Evolutionary conservation across 2,329 filamentous ascomycete species (phyloP).

Genomic region (Hypoxylon sp.): DNA sequence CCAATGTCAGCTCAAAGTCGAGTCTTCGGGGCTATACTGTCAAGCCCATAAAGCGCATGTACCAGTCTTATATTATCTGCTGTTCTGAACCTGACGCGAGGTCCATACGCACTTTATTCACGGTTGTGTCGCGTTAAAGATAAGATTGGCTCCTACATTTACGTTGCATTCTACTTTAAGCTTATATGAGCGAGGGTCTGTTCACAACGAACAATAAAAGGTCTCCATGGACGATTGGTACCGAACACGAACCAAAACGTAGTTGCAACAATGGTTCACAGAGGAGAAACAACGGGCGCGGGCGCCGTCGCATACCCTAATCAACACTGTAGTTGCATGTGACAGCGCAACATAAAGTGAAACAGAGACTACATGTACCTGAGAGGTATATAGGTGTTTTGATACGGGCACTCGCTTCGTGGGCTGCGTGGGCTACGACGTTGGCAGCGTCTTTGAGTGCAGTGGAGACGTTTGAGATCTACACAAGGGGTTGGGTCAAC

Average conservation of each 20-base stretch:
- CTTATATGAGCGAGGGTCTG: conserved; percentile 29
- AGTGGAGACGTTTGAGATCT: conserved; percentile 29
- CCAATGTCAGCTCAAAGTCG: not conserved
- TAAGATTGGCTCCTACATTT: conserved; percentile 3
- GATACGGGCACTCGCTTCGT: conserved; percentile 14
- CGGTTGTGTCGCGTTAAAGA: conserved; percentile 12
- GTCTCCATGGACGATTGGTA: conserved; percentile 16
- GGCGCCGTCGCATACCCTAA: not conserved
- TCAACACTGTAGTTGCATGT: not conserved
- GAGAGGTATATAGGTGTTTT: not conserved
- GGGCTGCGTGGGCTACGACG: not conserved
- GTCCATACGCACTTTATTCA: not conserved
- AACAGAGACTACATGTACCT: conserved; percentile 5
- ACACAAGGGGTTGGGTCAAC: conserved; percentile 14
- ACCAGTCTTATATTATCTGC: not conserved
- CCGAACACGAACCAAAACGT: conserved; percentile 31
- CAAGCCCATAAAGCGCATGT: not conserved
- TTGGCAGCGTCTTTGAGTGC: conserved; percentile 2
- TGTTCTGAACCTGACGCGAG: not conserved
- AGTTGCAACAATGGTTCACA: conserved; percentile 12
- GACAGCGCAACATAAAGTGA: conserved; percentile 14
- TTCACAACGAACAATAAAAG: conserved; percentile 8
- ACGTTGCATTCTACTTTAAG: conserved; percentile 26
- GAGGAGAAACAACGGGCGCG: not conserved
- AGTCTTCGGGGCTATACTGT: not conserved